Evolutionary conservation across 2,329 filamentous ascomycete genomes (phyloP).

Genomic region (Aspergillus uvarum): DNA sequence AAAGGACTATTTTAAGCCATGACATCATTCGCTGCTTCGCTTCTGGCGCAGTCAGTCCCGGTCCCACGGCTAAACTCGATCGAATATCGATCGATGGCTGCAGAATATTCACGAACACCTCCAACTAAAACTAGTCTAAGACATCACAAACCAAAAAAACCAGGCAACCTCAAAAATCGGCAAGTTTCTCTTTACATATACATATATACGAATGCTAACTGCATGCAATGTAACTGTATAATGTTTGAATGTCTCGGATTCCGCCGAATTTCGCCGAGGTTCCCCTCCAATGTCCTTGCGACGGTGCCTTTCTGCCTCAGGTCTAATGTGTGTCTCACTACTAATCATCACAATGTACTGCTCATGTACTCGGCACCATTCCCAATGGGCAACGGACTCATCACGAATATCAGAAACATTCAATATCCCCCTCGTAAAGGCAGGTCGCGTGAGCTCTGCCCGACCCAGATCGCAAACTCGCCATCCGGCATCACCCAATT

Average conservation of each 20-base stretch:
- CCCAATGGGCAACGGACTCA: no score
- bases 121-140: no score
- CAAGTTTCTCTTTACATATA: no score
- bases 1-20: background rate
- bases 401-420: background rate
- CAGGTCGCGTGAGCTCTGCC: conserved; percentile 38
- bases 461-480: conserved; percentile 36
- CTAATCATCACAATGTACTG: background rate
- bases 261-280: background rate
- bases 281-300: background rate
- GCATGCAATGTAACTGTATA: background rate
- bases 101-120: background rate
- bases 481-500: conserved; percentile 65
- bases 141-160: no score
- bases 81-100: background rate
- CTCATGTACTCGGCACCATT: no score
- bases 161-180: no score
- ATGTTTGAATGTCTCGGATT: background rate
- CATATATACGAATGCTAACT: background rate
- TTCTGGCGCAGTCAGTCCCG: no score
- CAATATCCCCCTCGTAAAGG: conserved; percentile 25
- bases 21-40: background rate
- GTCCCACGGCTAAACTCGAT: no score
- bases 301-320: background rate
- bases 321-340: background rate